A percentile compares a stretch with the other conserved stretches of the same genome.
phyloP scores from a whole-genome alignment of 306 rosid species.

The Neltuma alba region DNA sequence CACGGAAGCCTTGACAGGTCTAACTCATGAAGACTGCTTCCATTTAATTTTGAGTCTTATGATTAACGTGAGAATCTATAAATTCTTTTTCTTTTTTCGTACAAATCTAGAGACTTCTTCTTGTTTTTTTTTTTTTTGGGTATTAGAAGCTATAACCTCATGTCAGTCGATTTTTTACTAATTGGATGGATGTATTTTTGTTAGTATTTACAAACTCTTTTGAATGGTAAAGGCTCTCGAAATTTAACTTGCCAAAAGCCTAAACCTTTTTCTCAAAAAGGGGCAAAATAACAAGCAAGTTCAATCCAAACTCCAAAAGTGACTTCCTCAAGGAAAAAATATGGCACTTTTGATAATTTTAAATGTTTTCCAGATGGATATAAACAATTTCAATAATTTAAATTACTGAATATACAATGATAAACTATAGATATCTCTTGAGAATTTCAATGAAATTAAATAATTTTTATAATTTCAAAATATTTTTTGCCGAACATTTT shows the following conservation, averaged over 20 bases:
- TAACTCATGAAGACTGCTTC: neutral
- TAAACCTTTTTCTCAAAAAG: neutral
- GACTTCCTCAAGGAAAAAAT: too few species aligned
- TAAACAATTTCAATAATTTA: neutral
- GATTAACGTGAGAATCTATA: neutral
- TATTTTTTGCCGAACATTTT: too few species aligned
- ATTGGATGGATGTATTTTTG: too few species aligned
- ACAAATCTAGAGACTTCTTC: too few species aligned
- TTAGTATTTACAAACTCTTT: too few species aligned
- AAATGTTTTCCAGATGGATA: neutral
- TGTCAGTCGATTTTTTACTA: too few species aligned
- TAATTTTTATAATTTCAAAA: too few species aligned
- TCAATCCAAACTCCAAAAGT: too few species aligned
- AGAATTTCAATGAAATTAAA: neutral
- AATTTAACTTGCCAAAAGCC: neutral
- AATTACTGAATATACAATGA: neutral
- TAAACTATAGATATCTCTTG: neutral
- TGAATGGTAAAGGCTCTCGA: neutral
- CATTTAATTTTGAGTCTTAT: neutral
- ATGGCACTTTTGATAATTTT: neutral
- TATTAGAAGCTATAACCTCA: too few species aligned
- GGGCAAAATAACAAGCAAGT: too few species aligned
- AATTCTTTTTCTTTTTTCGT: too few species aligned
- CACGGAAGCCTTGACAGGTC: neutral
- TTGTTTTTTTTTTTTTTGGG: too few species aligned